These are phyloP conservation scores for Wickerhamiella allomyrinae DNA, from an alignment of 805 yeast species.

Conservation along the genomic window DNA sequence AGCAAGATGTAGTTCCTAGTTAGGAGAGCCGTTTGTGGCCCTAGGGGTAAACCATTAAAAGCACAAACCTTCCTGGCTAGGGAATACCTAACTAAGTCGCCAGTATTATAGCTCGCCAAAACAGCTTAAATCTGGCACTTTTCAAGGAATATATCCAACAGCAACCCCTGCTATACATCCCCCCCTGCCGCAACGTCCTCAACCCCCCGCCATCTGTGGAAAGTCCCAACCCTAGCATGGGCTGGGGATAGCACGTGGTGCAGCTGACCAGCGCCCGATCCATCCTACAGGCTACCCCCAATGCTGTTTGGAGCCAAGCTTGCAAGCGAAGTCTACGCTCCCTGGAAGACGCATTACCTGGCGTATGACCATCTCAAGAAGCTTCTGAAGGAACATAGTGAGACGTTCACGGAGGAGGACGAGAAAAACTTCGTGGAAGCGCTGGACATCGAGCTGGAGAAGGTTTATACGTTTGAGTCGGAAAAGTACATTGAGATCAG, in stretches of 20 bases:
- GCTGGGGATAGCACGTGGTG: slow-evolving; percentile 1
- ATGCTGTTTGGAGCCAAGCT: slow-evolving; percentile 85
- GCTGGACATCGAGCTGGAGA: slow-evolving; percentile 76
- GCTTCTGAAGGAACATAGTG: slow-evolving; percentile 45
- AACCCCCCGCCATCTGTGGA: too few relatives aligned
- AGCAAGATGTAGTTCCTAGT: too few relatives aligned
- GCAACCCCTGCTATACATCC: too few relatives aligned
- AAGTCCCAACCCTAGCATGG: too few relatives aligned
- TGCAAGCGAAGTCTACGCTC: slow-evolving; percentile 66
- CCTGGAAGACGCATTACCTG: slow-evolving; percentile 87
- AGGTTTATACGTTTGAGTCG: slow-evolving; percentile 77
- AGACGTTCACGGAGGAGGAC: slow-evolving; percentile 58
- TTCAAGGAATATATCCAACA: too few relatives aligned
- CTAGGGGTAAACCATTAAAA: too few relatives aligned
- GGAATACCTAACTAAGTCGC: too few relatives aligned
- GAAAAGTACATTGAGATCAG: slow-evolving; percentile 56
- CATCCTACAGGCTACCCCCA: not conserved
- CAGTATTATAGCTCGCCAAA: too few relatives aligned
- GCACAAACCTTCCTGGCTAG: too few relatives aligned
- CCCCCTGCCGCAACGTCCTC: too few relatives aligned
- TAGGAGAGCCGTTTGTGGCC: too few relatives aligned
- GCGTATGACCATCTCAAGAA: slow-evolving; percentile 81
- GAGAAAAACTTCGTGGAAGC: slow-evolving; percentile 71
- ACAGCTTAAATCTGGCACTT: too few relatives aligned
- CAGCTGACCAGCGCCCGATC: not conserved